Conservation (phyloP, 192 early-diverging fungal genomes). For the Coemansia sp. region DNA sequence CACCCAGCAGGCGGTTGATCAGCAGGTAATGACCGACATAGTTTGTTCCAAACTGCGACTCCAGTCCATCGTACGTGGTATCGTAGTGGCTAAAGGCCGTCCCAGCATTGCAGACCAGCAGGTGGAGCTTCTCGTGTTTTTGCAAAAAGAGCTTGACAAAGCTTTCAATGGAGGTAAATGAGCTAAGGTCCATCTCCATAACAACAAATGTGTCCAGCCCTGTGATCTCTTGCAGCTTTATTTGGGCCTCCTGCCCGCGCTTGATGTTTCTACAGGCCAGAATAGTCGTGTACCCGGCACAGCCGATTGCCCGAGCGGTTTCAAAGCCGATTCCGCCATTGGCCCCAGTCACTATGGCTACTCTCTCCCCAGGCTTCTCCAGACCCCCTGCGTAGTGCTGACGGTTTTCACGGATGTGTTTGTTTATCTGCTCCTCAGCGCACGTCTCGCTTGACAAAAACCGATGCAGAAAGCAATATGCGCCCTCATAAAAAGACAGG, state of each 20-base stretch:
- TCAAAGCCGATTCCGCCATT: constrained; percentile 60
- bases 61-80: constrained; percentile 59
- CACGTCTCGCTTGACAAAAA: constrained; percentile 15
- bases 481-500: constrained; percentile 24
- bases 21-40: constrained; percentile 58
- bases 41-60: constrained; percentile 64
- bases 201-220: constrained; percentile 25
- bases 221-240: constrained; percentile 6
- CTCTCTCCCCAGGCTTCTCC: neutral
- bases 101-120: constrained; percentile 58
- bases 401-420: constrained; percentile 20
- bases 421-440: constrained; percentile 24
- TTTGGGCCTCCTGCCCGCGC: constrained; percentile 17
- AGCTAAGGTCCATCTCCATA: constrained; percentile 54
- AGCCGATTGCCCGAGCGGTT: constrained; percentile 55
- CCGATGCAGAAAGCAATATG: constrained; percentile 29
- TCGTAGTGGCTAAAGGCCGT: constrained; percentile 57
- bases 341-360: constrained; percentile 54
- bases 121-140: constrained; percentile 12
- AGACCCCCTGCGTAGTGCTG: constrained; percentile 2
- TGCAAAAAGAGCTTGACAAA: constrained; percentile 37
- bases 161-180: constrained; percentile 42
- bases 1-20: constrained; percentile 32
- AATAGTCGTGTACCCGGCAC: constrained; percentile 52
- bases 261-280: constrained; percentile 44